These are phyloP conservation scores for Tetrapisispora fleetii DNA, from an alignment of 805 yeast species.

Conservation along the genomic window DNA sequence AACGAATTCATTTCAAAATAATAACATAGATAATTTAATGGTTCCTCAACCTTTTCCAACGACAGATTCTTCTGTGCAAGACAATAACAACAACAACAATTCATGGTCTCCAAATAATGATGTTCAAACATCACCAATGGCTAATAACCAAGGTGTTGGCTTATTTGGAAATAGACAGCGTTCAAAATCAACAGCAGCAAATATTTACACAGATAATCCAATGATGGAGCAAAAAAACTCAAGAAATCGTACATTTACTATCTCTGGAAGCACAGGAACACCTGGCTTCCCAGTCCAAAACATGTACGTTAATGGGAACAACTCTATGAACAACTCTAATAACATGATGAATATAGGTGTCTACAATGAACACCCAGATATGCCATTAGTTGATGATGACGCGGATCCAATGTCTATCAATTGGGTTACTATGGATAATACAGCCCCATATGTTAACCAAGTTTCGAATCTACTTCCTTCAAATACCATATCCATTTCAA, in stretches of 20 bases:
- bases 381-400: slow-evolving; percentile 42
- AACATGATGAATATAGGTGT: background rate
- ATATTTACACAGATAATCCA: slow-evolving; percentile 24
- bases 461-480: slow-evolving; percentile 70
- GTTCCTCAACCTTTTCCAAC: slow-evolving; percentile 4
- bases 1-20: background rate
- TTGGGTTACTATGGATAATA: slow-evolving; percentile 59
- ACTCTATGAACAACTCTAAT: background rate
- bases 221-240: slow-evolving; percentile 11
- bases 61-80: slow-evolving; percentile 1
- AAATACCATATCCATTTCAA: slow-evolving; percentile 65
- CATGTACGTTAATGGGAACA: background rate
- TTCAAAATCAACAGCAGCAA: slow-evolving; percentile 27
- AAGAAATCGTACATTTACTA: background rate
- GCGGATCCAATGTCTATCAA: slow-evolving; percentile 48
- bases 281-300: background rate
- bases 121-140: background rate
- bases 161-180: slow-evolving; percentile 16
- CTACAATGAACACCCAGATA: slow-evolving; percentile 6
- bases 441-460: slow-evolving; percentile 65
- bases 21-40: slow-evolving; percentile 1
- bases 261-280: slow-evolving; percentile 1
- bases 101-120: slow-evolving; percentile 1
- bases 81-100: slow-evolving; percentile 2
- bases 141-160: background rate